A percentile compares a stretch with the other conserved stretches of the same genome.
Conservation (phyloP, 805 yeast species). For the Cyberlindnera mississippiensis region DNA sequence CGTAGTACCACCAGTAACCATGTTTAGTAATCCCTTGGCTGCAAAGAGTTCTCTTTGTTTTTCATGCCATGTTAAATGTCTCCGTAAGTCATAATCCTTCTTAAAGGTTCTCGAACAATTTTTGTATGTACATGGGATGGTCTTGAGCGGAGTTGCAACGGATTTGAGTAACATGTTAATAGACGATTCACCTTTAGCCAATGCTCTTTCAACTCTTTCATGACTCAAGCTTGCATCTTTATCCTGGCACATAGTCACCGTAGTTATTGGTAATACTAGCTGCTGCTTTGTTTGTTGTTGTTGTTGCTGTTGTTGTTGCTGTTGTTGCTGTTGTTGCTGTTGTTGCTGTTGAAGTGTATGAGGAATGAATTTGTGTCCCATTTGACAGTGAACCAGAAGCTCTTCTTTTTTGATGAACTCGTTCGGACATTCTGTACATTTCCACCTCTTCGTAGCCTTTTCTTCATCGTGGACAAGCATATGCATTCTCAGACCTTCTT, state of each 20-base stretch:
- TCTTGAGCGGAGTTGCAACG: constrained; percentile 30
- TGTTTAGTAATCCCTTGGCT: constrained; percentile 9
- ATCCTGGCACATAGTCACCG: too few species aligned
- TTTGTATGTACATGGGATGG: constrained; percentile 41
- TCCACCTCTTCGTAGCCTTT: constrained; percentile 46
- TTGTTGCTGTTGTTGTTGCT: too few species aligned
- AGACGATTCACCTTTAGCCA: constrained; percentile 27
- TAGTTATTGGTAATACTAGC: too few species aligned
- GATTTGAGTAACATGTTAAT: constrained; percentile 31
- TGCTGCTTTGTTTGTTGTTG: too few species aligned
- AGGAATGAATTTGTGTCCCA: constrained; percentile 34
- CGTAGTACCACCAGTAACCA: constrained; percentile 6
- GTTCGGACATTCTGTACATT: constrained; percentile 52
- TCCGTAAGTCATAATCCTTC: constrained; percentile 42
- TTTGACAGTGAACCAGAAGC: constrained; percentile 51
- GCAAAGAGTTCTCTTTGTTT: constrained; percentile 20
- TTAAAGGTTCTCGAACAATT: constrained; percentile 53
- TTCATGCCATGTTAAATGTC: constrained; percentile 54
- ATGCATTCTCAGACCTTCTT: constrained; percentile 65
- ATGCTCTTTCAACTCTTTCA: constrained; percentile 24
- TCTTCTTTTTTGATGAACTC: constrained; percentile 55
- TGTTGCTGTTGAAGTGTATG: constrained; percentile 7
- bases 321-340: too few species aligned
- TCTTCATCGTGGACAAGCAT: constrained; percentile 63
- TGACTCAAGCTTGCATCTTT: constrained; percentile 13